Conservation (phyloP, 1,284 basidiomycete genomes). For the Vanrija humicola region DNA sequence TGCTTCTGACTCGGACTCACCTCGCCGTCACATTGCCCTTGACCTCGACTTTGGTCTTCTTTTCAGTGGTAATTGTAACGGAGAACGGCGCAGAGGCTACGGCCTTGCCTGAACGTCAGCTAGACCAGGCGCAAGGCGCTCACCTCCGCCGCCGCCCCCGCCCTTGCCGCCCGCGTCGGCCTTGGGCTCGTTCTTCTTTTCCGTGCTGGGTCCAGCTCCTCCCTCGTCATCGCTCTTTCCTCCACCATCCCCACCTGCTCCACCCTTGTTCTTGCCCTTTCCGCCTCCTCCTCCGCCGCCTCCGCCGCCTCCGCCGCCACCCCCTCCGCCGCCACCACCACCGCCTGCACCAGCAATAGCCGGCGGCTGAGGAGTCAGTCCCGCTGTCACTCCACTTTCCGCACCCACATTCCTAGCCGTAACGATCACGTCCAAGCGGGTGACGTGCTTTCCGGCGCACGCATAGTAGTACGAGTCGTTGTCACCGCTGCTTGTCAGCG, state of each 20-base stretch:
- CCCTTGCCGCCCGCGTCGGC: not conserved
- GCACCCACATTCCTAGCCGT: slow-evolving; percentile 37
- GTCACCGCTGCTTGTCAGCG: slow-evolving; percentile 26
- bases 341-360: not conserved
- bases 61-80: slow-evolving; percentile 16
- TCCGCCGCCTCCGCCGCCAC: not conserved
- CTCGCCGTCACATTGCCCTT: slow-evolving; percentile 12
- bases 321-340: not conserved
- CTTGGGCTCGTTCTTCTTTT: slow-evolving; percentile 3
- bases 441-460: slow-evolving; percentile 41
- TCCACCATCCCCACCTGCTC: no score
- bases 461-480: slow-evolving; percentile 45
- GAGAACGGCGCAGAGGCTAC: slow-evolving; percentile 21
- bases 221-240: not conserved
- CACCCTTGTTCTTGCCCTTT: not conserved
- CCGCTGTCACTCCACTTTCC: not conserved
- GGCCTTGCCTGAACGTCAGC: slow-evolving; percentile 1
- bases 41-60: not conserved
- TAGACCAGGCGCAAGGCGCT: not conserved
- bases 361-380: not conserved
- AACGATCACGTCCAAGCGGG: slow-evolving; percentile 33
- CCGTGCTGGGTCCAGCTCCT: not conserved
- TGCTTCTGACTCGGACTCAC: slow-evolving; percentile 16
- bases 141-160: not conserved
- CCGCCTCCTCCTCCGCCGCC: slow-evolving; percentile 1